phyloP scores from a whole-genome alignment of 257 asterid genomes.

The Capsicum pubescens region DNA sequence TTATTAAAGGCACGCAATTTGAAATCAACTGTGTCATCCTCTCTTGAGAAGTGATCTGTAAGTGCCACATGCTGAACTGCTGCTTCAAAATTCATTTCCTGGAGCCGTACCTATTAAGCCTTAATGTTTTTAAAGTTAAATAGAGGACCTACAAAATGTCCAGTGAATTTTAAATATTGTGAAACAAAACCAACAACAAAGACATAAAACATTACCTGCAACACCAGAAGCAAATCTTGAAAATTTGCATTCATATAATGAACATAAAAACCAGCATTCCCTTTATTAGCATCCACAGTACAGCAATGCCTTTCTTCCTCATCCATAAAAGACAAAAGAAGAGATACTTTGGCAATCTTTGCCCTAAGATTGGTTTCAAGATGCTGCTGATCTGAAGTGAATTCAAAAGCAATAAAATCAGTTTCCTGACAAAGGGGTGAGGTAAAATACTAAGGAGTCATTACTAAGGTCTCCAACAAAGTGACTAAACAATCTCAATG shows the following conservation, averaged over 20 bases:
- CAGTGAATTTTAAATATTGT: slow-evolving; percentile 22
- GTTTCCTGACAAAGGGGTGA: background rate
- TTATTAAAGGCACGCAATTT: slow-evolving; percentile 37
- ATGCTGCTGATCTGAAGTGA: slow-evolving; percentile 75
- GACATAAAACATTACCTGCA: slow-evolving; percentile 59
- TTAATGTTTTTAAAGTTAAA: slow-evolving; percentile 46
- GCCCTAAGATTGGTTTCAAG: slow-evolving; percentile 87
- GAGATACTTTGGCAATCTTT: slow-evolving; percentile 58
- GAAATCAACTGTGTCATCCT: slow-evolving; percentile 42
- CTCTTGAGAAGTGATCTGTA: slow-evolving; percentile 62
- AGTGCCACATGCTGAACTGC: slow-evolving; percentile 70
- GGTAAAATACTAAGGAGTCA: background rate
- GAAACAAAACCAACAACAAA: slow-evolving; percentile 28
- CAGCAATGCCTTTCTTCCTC: slow-evolving; percentile 60
- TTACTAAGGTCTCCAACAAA: background rate
- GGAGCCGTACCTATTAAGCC: slow-evolving; percentile 72
- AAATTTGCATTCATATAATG: slow-evolving; percentile 68
- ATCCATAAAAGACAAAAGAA: slow-evolving; percentile 72
- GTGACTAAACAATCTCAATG: background rate
- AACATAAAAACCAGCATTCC: slow-evolving; percentile 41
- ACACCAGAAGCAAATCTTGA: slow-evolving; percentile 47
- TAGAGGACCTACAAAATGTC: slow-evolving; percentile 23
- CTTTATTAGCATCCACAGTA: slow-evolving; percentile 43
- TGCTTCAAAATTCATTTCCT: slow-evolving; percentile 67
- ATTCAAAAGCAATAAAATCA: slow-evolving; percentile 20